Conservation (phyloP, 257 asterid species). For the Agastache rugosa region DNA sequence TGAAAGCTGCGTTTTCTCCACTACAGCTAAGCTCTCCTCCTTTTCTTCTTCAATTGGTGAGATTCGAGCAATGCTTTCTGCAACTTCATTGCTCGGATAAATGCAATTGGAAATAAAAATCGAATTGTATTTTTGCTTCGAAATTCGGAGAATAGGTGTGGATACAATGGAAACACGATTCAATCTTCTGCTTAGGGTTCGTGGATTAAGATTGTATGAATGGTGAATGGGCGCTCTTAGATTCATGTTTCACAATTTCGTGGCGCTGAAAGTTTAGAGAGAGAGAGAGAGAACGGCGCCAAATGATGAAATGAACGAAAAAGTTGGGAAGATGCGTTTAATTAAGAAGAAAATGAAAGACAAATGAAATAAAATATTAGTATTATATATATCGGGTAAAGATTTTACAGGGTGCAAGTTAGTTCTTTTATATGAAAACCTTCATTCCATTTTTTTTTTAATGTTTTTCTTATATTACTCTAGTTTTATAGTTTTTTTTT, state of each 20-base stretch:
- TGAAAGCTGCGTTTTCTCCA: constrained; percentile 33
- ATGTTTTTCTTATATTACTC: too few species aligned
- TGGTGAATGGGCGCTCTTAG: constrained; percentile 48
- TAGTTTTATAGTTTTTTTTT: too few species aligned
- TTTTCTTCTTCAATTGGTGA: constrained; percentile 41
- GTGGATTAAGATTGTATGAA: constrained; percentile 35
- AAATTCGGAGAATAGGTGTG: constrained; percentile 20
- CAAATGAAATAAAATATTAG: too few species aligned
- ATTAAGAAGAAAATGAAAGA: not conserved
- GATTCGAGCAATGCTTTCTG: constrained; percentile 36
- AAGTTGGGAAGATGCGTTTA: constrained; percentile 1
- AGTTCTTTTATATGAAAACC: not conserved
- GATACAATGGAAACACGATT: constrained; percentile 30
- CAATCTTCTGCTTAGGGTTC: constrained; percentile 19
- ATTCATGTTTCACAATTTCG: constrained; percentile 43
- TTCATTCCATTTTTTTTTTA: not conserved
- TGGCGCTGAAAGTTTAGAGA: constrained; percentile 13
- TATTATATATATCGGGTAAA: not conserved
- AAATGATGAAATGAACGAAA: constrained; percentile 24
- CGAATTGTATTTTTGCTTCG: constrained; percentile 27
- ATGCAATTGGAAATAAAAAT: constrained; percentile 47
- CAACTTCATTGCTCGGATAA: constrained; percentile 51
- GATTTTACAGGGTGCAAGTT: not conserved
- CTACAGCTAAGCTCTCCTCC: constrained; percentile 33
- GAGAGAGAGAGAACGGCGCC: constrained; percentile 35